These are phyloP conservation scores for Setaria viridis DNA, from an alignment of 202 grass and related monocot genomes.

Conservation along the genomic window DNA sequence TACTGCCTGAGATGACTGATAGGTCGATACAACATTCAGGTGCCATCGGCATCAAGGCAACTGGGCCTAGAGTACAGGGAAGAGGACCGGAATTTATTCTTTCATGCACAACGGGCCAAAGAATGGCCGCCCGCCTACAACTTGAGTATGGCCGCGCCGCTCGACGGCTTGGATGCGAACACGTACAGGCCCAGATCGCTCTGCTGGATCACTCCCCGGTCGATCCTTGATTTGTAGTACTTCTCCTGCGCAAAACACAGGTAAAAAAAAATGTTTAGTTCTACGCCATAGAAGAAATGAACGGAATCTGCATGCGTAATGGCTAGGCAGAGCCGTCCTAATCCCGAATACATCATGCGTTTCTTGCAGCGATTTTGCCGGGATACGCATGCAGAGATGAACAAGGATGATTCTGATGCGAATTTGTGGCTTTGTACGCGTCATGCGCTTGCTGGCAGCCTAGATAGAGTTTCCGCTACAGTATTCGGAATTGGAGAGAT, in stretches of 20 bases:
- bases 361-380: no score
- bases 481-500: neutral
- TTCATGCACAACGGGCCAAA: constrained; percentile 26
- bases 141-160: constrained; percentile 91
- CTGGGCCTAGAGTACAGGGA: neutral
- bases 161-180: constrained; percentile 94
- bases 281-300: neutral
- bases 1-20: neutral
- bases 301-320: no score
- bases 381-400: no score
- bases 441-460: neutral
- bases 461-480: neutral
- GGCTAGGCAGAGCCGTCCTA: no score
- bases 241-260: constrained; percentile 57
- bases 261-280: neutral
- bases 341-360: neutral
- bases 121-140: constrained; percentile 45
- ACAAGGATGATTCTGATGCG: neutral
- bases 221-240: constrained; percentile 82
- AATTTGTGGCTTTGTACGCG: neutral
- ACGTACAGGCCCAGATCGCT: constrained; percentile 75
- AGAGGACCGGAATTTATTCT: neutral
- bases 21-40: neutral
- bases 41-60: neutral
- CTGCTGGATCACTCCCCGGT: constrained; percentile 70